A percentile compares a stretch with the other conserved stretches of the same genome.
Conservation (phyloP, 2,329 filamentous ascomycete species). For the Pyricularia pennisetigena region DNA sequence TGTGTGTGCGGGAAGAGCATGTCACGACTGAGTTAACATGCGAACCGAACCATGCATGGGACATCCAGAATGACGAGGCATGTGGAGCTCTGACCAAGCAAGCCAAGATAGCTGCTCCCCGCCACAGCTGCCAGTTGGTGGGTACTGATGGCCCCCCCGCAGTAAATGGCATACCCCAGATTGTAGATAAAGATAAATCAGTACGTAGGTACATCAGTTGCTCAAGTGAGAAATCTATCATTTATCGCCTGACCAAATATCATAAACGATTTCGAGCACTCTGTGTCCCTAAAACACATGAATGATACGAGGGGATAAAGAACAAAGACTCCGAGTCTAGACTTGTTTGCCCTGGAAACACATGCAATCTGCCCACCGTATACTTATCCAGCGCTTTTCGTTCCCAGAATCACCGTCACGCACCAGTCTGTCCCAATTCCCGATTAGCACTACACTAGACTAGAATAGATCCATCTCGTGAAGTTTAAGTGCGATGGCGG, state of each 20-base stretch:
- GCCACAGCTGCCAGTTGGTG: neutral
- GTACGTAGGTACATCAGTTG: too few relatives aligned
- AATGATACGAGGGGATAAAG: neutral
- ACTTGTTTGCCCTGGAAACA: too few relatives aligned
- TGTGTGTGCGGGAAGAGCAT: neutral
- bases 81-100: neutral
- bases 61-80: neutral
- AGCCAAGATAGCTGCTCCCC: neutral
- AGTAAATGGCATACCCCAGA: neutral
- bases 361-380: too few relatives aligned
- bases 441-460: neutral
- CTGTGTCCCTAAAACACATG: too few relatives aligned
- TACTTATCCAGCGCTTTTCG: too few relatives aligned
- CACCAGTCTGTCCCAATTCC: neutral
- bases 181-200: neutral
- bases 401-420: too few relatives aligned
- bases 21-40: neutral
- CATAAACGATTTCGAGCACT: too few relatives aligned
- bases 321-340: neutral
- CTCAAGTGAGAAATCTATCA: neutral
- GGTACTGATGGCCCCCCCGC: neutral
- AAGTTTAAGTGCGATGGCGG: neutral
- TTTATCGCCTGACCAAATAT: neutral
- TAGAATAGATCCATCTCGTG: neutral
- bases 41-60: neutral